Evolutionary conservation across 129 eudicot species (phyloP).

Genomic region (Flaveria sonorensis): DNA sequence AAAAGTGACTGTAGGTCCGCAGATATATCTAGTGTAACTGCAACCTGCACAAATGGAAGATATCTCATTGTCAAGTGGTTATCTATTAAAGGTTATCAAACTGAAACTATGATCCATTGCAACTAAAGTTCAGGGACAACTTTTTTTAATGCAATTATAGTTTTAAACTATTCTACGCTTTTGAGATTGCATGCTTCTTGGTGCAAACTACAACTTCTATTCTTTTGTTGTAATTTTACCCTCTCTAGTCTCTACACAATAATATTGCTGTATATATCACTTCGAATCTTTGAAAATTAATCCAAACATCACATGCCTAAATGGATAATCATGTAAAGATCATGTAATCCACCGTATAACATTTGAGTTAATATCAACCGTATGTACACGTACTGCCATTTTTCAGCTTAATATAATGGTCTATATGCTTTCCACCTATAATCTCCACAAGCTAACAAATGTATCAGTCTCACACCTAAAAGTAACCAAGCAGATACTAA

Average conservation of each 20-base stretch:
- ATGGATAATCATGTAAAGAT: neutral
- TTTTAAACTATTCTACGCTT: neutral
- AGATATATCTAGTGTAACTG: slow-evolving; percentile 69
- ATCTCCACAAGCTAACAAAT: neutral
- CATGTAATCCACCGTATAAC: neutral
- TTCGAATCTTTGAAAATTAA: neutral
- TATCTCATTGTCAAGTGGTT: slow-evolving; percentile 6
- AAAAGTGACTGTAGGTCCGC: slow-evolving; percentile 85
- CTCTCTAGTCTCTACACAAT: neutral
- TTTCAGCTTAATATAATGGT: neutral
- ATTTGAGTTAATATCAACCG: neutral
- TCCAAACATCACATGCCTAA: neutral
- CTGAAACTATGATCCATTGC: neutral
- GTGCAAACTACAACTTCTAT: neutral
- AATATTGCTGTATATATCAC: neutral
- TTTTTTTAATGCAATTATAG: neutral
- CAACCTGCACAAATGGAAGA: slow-evolving; percentile 56
- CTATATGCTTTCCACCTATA: neutral
- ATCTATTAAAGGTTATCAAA: slow-evolving; percentile 8
- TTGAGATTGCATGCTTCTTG: neutral
- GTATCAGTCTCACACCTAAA: slow-evolving; percentile 14
- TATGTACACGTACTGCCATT: neutral
- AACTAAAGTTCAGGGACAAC: neutral
- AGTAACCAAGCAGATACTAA: neutral
- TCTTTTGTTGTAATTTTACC: neutral